phyloP scores from a whole-genome alignment of 2,329 filamentous ascomycete genomes.

The Colletotrichum melonis region DNA sequence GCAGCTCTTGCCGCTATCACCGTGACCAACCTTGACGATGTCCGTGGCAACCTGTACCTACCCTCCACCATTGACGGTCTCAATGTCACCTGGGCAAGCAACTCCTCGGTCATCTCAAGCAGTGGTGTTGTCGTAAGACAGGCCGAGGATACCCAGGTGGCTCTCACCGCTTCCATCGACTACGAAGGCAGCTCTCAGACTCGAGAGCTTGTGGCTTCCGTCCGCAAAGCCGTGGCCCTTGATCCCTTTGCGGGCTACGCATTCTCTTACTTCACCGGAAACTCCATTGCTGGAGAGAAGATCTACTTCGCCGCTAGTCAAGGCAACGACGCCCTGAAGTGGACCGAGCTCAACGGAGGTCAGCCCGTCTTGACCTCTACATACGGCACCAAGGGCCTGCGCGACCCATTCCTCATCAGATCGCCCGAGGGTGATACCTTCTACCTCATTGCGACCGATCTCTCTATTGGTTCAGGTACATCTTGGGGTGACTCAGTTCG shows the following conservation, averaged over 20 bases:
- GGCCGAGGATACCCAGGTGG: constrained; percentile 41
- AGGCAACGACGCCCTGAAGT: constrained; percentile 63
- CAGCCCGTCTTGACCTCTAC: constrained; percentile 58
- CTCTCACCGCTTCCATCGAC: constrained; percentile 49
- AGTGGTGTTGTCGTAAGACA: constrained; percentile 51
- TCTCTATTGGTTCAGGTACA: constrained; percentile 65
- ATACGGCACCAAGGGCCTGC: constrained; percentile 59
- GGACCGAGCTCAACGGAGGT: constrained; percentile 61
- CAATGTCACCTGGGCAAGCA: constrained; percentile 49
- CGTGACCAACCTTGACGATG: constrained; percentile 48
- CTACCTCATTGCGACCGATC: constrained; percentile 62
- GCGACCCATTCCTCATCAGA: constrained; percentile 65
- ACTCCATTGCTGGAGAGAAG: constrained; percentile 57
- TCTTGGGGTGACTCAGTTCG: constrained; percentile 61
- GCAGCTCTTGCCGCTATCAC: constrained; percentile 40
- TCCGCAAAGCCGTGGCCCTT: constrained; percentile 45
- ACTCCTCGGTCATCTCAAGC: constrained; percentile 45
- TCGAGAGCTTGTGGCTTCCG: constrained; percentile 47
- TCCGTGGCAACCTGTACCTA: constrained; percentile 52
- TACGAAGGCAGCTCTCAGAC: constrained; percentile 36
- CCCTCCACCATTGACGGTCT: constrained; percentile 44
- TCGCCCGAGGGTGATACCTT: constrained; percentile 62
- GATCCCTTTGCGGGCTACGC: constrained; percentile 57
- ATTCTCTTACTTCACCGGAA: constrained; percentile 64
- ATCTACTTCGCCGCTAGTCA: constrained; percentile 64